Base-by-base conservation (phyloP, 1,139 yeast genomes). In the Zygosaccharomyces pseudobailii region DNA sequence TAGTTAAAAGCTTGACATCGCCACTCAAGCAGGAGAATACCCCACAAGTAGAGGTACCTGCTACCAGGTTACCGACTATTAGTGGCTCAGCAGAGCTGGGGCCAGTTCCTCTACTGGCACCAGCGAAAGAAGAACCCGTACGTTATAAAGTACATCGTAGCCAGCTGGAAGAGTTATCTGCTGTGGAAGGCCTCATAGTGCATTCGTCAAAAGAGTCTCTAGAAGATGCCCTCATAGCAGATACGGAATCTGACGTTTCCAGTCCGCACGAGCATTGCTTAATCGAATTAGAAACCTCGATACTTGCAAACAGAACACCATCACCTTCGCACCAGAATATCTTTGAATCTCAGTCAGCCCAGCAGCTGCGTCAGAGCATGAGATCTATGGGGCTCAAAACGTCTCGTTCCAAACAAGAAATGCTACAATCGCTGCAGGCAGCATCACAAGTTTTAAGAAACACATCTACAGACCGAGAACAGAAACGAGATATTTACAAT, bases 351-450 rank as follows among this genome's bases (percentile, higher is more conserved):
- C 59, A 56, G 34, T 54, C 61, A 2, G 57, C 55, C 5, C 53
- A 58, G 32, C 54, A 58, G 27, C 49, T 64, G 24, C 51, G 67
- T 40, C 50, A 53, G 37, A 51, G 49, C 22, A 45, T 61, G 31
- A 56, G 52, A 39, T 34, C 45, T 2, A 55, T 61, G 10, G 68
- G 68, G 3, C 45, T 64, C n/a, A 64, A 62, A 37, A 57, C 66
- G 5, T 43, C 52, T 4, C 46, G 61, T 32, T 55, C 58, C 7
- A 63, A 63, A 40, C 42, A 55, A 4, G 54, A 60, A 40, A 61
- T 64, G 59, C 38, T 60, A 5, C 58, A 57, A 34, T 57, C 62
- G 5, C 40, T 62, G 42, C 55, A 55, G 23, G 49, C 52, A 2
- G 65, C 64, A n/a, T 56, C 65, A 6, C 61, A 62, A 36, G 42